phyloP scores from a whole-genome alignment of 371 early-diverging fungal species.

The Actinomucor elegans region DNA sequence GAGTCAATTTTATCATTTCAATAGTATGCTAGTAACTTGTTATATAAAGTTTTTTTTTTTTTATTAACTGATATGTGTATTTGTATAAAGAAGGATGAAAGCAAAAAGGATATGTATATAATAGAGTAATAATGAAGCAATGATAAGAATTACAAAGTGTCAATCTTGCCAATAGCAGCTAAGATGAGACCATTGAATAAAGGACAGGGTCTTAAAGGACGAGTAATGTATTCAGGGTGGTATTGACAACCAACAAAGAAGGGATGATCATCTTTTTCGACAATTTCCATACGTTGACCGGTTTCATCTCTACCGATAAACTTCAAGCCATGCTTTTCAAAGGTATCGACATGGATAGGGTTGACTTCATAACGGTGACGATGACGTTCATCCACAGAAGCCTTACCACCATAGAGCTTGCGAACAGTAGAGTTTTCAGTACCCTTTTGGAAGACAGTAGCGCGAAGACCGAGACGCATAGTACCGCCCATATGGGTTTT shows the following conservation, averaged over 20 bases:
- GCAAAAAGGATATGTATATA: no score
- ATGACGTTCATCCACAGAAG: conserved; percentile 89
- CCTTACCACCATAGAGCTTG: conserved; percentile 70
- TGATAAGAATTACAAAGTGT: conserved; percentile 14
- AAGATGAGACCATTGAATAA: conserved; percentile 92
- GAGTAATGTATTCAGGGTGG: conserved; percentile 99
- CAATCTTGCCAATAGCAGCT: conserved; percentile 68
- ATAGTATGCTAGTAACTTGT: no score
- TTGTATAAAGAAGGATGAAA: conserved; percentile 6
- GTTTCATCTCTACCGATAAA: conserved; percentile 95
- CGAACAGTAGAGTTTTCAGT: conserved; percentile 58
- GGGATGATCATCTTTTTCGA: conserved; percentile 92
- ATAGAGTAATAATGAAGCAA: conserved; percentile 19
- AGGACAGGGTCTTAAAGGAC: conserved; percentile 92
- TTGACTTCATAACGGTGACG: conserved; percentile 99
- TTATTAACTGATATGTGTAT: conserved; percentile 2
- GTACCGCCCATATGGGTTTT: conserved; percentile 96
- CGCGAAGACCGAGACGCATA: conserved; percentile 93
- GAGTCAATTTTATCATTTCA: neutral
- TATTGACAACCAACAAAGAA: conserved; percentile 98
- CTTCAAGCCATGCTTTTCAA: conserved; percentile 86
- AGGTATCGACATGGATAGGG: conserved; percentile 70
- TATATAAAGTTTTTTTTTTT: no score
- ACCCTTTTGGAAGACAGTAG: conserved; percentile 79
- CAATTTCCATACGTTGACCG: conserved; percentile 96